phyloP scores from a whole-genome alignment of 73 alveolate species.

The Halteria grandinella region DNA sequence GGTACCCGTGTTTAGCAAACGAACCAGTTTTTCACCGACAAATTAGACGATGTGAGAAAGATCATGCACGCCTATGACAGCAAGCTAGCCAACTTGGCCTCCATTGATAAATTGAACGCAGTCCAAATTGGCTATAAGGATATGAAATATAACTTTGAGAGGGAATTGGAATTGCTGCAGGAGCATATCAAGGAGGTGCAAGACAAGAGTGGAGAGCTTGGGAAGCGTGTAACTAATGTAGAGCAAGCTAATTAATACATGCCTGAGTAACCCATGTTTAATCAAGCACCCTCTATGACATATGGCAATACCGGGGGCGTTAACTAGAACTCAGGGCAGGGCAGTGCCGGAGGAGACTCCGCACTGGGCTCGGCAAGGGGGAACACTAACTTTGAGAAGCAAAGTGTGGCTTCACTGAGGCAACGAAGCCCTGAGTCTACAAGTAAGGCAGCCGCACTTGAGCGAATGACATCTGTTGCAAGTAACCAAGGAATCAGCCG shows the following conservation, averaged over 20 bases:
- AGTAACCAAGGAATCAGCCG: too few relatives aligned
- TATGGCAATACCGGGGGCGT: background rate
- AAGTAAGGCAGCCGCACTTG: too few relatives aligned
- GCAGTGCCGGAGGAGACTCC: background rate
- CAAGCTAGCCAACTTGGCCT: conserved; percentile 3
- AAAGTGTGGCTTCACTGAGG: background rate
- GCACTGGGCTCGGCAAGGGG: background rate
- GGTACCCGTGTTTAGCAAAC: conserved; percentile 1
- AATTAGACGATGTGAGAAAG: conserved; percentile 19
- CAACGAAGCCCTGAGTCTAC: too few relatives aligned
- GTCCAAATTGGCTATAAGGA: conserved; percentile 31
- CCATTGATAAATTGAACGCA: conserved; percentile 19
- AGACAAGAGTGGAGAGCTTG: conserved; percentile 42
- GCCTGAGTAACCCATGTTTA: background rate
- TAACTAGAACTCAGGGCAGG: background rate
- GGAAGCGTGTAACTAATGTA: conserved; percentile 6
- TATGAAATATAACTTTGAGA: conserved; percentile 48
- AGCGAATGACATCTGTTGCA: too few relatives aligned
- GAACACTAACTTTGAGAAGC: background rate
- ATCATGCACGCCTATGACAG: conserved; percentile 5
- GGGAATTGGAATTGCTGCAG: conserved; percentile 47
- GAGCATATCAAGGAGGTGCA: conserved; percentile 46
- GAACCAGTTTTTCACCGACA: conserved; percentile 4
- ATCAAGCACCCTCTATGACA: background rate
- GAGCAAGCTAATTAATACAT: background rate